Percentiles rank a stretch among this genome's conserved stretches.
Conservation (phyloP, 163 green algal species). For the Chloromonas sp. region DNA sequence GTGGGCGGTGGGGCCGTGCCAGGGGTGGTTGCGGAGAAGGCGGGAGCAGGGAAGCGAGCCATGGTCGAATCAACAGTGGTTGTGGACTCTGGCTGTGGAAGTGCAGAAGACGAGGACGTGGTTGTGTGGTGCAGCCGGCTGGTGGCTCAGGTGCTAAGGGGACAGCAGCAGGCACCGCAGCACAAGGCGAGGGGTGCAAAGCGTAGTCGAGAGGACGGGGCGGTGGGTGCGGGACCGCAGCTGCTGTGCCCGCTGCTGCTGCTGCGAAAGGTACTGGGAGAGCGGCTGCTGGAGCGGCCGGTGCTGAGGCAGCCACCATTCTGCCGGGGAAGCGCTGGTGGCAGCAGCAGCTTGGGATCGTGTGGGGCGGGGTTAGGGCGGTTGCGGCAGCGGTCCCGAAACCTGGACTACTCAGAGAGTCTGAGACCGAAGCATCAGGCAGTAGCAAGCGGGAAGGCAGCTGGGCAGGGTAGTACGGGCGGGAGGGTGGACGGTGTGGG, state of each 20-base stretch:
- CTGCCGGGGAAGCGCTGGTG: too few species aligned
- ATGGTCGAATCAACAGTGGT: too few species aligned
- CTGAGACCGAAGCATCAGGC: neutral
- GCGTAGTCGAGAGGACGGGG: neutral
- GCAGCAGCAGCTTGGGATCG: neutral
- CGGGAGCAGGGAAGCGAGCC: neutral
- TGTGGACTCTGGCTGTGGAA: too few species aligned
- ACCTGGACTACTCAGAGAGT: neutral
- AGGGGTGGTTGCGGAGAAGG: neutral
- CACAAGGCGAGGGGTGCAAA: neutral
- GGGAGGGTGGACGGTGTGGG: neutral
- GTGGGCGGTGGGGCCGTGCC: neutral
- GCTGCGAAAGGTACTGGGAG: neutral
- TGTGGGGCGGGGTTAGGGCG: neutral
- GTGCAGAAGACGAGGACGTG: neutral
- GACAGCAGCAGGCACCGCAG: neutral
- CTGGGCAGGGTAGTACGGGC: neutral
- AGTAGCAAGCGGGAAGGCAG: neutral
- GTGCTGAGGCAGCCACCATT: neutral
- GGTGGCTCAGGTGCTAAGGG: slow-evolving; percentile 1
- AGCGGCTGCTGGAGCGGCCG: neutral
- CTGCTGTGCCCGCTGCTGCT: slow-evolving; percentile 5
- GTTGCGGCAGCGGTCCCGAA: neutral
- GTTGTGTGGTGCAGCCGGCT: neutral
- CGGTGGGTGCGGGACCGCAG: neutral